These are phyloP conservation scores for Heterobasidion irregulare DNA, from an alignment of 1,284 basidiomycete species.

Conservation along the genomic window DNA sequence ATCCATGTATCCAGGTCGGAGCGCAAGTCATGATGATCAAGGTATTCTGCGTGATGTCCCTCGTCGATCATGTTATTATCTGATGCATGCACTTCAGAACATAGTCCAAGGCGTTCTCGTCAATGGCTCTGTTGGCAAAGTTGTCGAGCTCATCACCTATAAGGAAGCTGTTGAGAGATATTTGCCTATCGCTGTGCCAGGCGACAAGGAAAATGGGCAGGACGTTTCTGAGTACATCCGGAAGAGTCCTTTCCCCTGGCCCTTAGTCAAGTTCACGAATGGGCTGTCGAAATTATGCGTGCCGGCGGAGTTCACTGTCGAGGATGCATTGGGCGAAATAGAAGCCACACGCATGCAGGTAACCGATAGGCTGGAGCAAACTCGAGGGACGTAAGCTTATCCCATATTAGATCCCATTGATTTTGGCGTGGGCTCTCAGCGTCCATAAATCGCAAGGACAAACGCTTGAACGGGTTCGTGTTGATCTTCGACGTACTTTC, in stretches of 20 bases:
- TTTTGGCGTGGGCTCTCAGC: conserved; percentile 75
- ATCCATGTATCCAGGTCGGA: conserved; percentile 16
- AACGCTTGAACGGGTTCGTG: conserved; percentile 70
- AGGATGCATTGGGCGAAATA: conserved; percentile 40
- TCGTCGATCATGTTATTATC: too few relatives aligned
- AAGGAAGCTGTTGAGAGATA: neutral
- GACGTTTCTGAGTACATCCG: conserved; percentile 13
- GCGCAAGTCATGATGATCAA: conserved; percentile 40
- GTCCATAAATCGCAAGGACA: conserved; percentile 87
- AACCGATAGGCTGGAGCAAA: neutral
- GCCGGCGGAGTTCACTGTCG: conserved; percentile 48
- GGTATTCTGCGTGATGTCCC: conserved; percentile 7
- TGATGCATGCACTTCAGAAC: conserved; percentile 30
- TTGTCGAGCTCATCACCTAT: conserved; percentile 52
- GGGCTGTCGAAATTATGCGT: conserved; percentile 35
- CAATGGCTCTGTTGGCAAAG: conserved; percentile 83
- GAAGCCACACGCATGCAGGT: conserved; percentile 52
- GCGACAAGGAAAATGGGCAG: neutral
- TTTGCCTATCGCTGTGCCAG: neutral
- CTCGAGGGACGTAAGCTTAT: neutral
- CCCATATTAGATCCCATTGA: conserved; percentile 54
- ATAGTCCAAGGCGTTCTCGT: conserved; percentile 56
- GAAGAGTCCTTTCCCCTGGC: conserved; percentile 28
- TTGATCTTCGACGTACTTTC: conserved; percentile 60
- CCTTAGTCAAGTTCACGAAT: conserved; percentile 45